These are phyloP conservation scores for Apophysomyces trapeziformis DNA, from an alignment of 371 early-diverging fungal genomes.

Conservation along the genomic window DNA sequence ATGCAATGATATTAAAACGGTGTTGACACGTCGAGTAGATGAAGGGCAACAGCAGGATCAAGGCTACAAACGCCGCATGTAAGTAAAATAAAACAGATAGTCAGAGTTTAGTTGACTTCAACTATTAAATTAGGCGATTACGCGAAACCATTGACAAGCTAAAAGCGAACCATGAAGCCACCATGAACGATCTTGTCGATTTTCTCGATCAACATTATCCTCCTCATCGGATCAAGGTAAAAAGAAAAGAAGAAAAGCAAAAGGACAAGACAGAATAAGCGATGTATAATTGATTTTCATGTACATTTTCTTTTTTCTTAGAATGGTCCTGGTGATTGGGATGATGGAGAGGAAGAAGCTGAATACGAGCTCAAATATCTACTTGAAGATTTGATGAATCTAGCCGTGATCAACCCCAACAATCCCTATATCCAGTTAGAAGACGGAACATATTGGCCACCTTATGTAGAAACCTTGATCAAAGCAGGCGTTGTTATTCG, in stretches of 20 bases:
- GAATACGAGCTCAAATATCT: slow-evolving; percentile 41
- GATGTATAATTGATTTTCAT: neutral
- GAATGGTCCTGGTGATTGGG: neutral
- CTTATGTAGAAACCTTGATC: slow-evolving; percentile 59
- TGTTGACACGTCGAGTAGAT: slow-evolving; percentile 20
- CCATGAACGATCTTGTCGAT: slow-evolving; percentile 46
- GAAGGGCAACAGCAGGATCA: slow-evolving; percentile 14
- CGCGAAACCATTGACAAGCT: neutral
- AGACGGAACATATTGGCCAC: slow-evolving; percentile 56
- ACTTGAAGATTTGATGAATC: slow-evolving; percentile 61
- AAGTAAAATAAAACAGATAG: neutral
- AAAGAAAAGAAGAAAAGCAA: too few species aligned
- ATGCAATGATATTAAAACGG: slow-evolving; percentile 25
- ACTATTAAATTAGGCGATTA: neutral
- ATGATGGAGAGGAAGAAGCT: slow-evolving; percentile 18
- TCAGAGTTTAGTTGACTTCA: neutral
- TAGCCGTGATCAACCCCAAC: slow-evolving; percentile 42
- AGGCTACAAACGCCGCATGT: slow-evolving; percentile 4
- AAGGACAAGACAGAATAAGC: too few species aligned
- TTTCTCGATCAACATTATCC: slow-evolving; percentile 56
- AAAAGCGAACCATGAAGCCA: slow-evolving; percentile 17
- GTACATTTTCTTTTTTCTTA: neutral
- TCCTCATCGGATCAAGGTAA: slow-evolving; percentile 48
- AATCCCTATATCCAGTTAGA: slow-evolving; percentile 52
- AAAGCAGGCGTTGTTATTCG: slow-evolving; percentile 57